Evolutionary conservation across 1,284 basidiomycete genomes (phyloP).

Genomic region (Leccinum ponderosum): DNA sequence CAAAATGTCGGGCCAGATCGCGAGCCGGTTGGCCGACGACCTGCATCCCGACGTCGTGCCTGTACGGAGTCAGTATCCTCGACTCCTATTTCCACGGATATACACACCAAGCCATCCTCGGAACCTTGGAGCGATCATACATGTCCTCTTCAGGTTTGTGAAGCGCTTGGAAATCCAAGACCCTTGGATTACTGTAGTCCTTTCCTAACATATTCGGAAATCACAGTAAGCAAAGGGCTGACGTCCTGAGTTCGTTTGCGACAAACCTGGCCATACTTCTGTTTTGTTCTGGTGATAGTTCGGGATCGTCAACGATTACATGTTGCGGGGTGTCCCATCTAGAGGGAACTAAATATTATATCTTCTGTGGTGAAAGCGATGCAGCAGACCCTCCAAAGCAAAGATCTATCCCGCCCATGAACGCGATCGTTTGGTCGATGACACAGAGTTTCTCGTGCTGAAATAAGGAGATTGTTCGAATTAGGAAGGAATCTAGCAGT

Average conservation of each 20-base stretch:
- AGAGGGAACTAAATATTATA: neutral
- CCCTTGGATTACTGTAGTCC: slow-evolving; percentile 91
- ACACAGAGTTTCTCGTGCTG: slow-evolving; percentile 99
- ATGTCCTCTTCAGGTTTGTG: slow-evolving; percentile 93
- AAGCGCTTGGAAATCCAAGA: slow-evolving; percentile 86
- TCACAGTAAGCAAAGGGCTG: neutral
- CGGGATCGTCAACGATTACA: slow-evolving; percentile 83
- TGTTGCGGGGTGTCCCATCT: slow-evolving; percentile 98
- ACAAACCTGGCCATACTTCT: slow-evolving; percentile 82
- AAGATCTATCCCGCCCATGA: slow-evolving; percentile 97
- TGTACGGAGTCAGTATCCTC: slow-evolving; percentile 29
- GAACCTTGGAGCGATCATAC: slow-evolving; percentile 87
- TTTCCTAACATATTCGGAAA: slow-evolving; percentile 56
- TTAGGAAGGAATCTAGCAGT: slow-evolving; percentile 1
- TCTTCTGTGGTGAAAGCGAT: neutral
- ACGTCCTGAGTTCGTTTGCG: neutral
- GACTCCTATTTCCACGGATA: neutral
- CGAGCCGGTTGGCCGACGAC: slow-evolving; percentile 96
- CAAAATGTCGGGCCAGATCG: slow-evolving; percentile 94
- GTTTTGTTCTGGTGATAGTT: slow-evolving; percentile 57
- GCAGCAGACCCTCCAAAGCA: slow-evolving; percentile 77
- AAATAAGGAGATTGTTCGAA: neutral
- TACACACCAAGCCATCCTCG: slow-evolving; percentile 93
- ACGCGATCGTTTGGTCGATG: slow-evolving; percentile 96
- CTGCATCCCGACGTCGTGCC: slow-evolving; percentile 97